A percentile compares a stretch with the other conserved stretches of the same genome.
Evolutionary conservation across 768 basidiomycete species (phyloP).

Genomic region (Termitomyces sp.): DNA sequence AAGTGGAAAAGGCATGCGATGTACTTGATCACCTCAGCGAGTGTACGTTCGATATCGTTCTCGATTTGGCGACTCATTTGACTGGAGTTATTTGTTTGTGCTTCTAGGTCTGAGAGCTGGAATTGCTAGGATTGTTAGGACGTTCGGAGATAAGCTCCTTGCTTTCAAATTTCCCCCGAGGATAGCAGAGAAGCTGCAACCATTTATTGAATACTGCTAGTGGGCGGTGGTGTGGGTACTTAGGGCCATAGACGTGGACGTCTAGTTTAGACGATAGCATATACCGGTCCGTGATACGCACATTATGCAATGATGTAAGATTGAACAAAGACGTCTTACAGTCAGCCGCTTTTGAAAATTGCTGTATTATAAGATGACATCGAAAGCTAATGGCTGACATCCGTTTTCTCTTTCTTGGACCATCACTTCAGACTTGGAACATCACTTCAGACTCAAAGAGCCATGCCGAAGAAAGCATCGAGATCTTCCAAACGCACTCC

Average conservation of each 20-base stretch:
- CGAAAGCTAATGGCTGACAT: slow-evolving; percentile 5
- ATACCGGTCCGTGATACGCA: slow-evolving; percentile 6
- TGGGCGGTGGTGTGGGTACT: not conserved
- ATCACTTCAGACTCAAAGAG: not conserved
- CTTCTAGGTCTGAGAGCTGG: slow-evolving; percentile 58
- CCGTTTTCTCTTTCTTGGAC: not conserved
- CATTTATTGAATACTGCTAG: slow-evolving; percentile 60
- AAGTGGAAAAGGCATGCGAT: slow-evolving; percentile 52
- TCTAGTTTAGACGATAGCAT: slow-evolving; percentile 10
- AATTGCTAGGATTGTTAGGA: slow-evolving; percentile 57
- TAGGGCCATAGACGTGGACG: not conserved
- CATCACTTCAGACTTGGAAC: not conserved
- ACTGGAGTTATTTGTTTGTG: not conserved
- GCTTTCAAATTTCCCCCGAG: slow-evolving; percentile 78
- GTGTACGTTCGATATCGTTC: slow-evolving; percentile 38
- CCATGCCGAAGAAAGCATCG: slow-evolving; percentile 7
- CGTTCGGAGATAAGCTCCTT: slow-evolving; percentile 66
- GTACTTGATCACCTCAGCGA: slow-evolving; percentile 47
- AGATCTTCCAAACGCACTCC: slow-evolving; percentile 2
- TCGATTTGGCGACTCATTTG: not conserved
- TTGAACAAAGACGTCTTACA: not conserved
- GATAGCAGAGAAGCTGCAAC: slow-evolving; percentile 61
- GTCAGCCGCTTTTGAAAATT: slow-evolving; percentile 1
- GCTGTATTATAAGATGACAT: not conserved
- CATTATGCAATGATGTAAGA: not conserved